Evolutionary conservation across 331 rosid genomes (phyloP).

Genomic region (Phaseolus coccineus): DNA sequence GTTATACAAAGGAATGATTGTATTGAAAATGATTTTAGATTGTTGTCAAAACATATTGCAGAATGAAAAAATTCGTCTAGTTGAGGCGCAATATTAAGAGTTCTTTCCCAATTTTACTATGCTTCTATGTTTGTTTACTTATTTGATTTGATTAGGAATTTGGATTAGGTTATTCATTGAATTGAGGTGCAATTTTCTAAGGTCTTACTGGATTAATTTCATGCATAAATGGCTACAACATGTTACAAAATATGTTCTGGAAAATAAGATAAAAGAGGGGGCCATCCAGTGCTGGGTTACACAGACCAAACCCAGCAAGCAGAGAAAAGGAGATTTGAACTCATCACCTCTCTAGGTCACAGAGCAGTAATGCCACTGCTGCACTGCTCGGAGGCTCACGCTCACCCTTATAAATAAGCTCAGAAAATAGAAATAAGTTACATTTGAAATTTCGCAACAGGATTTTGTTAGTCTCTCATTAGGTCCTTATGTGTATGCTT

Average conservation of each 20-base stretch:
- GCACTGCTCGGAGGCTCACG: too few species aligned
- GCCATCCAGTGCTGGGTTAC: too few species aligned
- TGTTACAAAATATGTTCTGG: too few species aligned
- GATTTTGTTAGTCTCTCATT: neutral
- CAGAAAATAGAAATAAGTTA: neutral
- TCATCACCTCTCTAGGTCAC: too few species aligned
- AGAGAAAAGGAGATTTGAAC: too few species aligned
- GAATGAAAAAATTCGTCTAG: neutral
- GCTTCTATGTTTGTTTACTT: neutral
- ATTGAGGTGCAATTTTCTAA: too few species aligned
- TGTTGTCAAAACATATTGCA: neutral
- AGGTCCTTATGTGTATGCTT: neutral
- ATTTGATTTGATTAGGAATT: slow-evolving; percentile 11
- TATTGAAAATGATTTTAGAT: neutral
- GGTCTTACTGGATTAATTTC: too few species aligned
- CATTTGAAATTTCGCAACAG: neutral
- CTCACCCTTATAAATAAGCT: neutral
- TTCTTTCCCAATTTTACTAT: neutral
- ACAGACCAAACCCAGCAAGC: too few species aligned
- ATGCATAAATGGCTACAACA: too few species aligned
- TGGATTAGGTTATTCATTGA: neutral
- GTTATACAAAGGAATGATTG: neutral
- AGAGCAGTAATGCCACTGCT: too few species aligned
- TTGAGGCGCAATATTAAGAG: neutral
- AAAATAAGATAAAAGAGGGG: too few species aligned